Evolutionary conservation across 2,329 filamentous ascomycete species (phyloP), one percentile per base, ranked within the genome.

Genomic region (Cladophialophora psammophila): DNA sequence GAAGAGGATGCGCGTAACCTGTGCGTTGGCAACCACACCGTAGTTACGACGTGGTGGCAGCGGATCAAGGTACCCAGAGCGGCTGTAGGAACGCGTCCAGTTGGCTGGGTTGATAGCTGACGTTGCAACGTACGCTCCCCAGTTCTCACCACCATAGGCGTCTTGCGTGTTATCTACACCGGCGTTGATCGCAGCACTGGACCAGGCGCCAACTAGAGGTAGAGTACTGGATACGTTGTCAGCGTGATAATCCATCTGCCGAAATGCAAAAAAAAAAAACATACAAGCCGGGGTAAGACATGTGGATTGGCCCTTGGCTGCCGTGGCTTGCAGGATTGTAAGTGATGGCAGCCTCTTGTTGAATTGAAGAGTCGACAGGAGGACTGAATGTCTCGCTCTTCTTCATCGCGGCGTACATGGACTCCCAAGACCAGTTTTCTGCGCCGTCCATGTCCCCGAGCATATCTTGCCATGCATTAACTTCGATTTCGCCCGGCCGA

Each of bases 261-360:
- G 55, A 52, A 18, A 65, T 59, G 26, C 26, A 31, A 34, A 36
- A 3, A 31, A 34, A 36, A 3, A 60, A 55, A 36, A 62, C 67
- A 34, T 78, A 74, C 65, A 74, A 80, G 53, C 72, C 71, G 9
- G 80, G 75, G 67, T 83, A 85, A 3, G 81, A 83, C 36, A 82
- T 75, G 8, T 84, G 80, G 35, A 86, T 78, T 1, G 84, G 84
- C 0, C 85, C 84, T 3, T 72, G 71, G 8, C 32, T 77, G 73
- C 84, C 84, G 52, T 85, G 78, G 6, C 78, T 75, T 4, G 71
- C 71, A 15, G 71, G 63, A 54, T 84, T 77, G 56, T 79, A 81
- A 2, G 77, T 74, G 36, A 82, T 76, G 12, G 76, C 74, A 64
- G 80, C 78, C 52, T 79, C 74, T 12, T 75, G 63, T 45, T 76